A percentile compares a stretch with the other conserved stretches of the same genome.
phyloP scores from a whole-genome alignment of 306 rosid genomes.

The Argentina anserina region DNA sequence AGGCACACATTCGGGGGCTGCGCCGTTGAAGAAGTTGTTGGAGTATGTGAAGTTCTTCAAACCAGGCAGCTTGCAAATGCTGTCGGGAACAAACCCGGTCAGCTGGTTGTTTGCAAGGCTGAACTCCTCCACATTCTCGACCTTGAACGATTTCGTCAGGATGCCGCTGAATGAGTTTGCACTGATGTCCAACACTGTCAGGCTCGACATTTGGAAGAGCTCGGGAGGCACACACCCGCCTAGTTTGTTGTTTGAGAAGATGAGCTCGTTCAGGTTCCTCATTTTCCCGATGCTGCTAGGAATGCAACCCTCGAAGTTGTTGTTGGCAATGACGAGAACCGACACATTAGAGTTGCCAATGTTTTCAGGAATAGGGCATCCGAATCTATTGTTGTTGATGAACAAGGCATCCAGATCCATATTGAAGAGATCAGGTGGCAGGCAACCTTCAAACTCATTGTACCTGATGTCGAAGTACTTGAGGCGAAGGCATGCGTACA shows the following conservation, averaged over 20 bases:
- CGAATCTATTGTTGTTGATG: conserved; percentile 58
- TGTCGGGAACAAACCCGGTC: conserved; percentile 51
- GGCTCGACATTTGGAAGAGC: conserved; percentile 32
- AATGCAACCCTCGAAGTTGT: conserved; percentile 52
- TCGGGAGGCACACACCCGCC: conserved; percentile 60
- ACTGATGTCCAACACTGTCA: conserved; percentile 45
- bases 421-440: conserved; percentile 25
- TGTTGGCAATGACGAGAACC: conserved; percentile 53
- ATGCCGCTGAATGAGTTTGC: conserved; percentile 46
- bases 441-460: conserved; percentile 27
- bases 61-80: conserved; percentile 44
- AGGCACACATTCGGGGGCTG: conserved; percentile 49
- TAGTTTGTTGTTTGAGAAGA: conserved; percentile 41
- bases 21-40: conserved; percentile 57
- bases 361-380: conserved; percentile 53
- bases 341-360: conserved; percentile 51
- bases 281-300: conserved; percentile 59
- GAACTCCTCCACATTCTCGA: conserved; percentile 31
- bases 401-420: conserved; percentile 50
- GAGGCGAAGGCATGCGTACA: conserved; percentile 19
- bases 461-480: conserved; percentile 25
- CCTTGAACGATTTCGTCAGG: conserved; percentile 37
- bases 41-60: conserved; percentile 58
- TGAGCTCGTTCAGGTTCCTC: conserved; percentile 51
- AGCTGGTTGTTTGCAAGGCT: conserved; percentile 46